Percentiles rank a stretch among this genome's conserved stretches.
phyloP scores from a whole-genome alignment of 345 rosid genomes.

The Hibiscus mutabilis region DNA sequence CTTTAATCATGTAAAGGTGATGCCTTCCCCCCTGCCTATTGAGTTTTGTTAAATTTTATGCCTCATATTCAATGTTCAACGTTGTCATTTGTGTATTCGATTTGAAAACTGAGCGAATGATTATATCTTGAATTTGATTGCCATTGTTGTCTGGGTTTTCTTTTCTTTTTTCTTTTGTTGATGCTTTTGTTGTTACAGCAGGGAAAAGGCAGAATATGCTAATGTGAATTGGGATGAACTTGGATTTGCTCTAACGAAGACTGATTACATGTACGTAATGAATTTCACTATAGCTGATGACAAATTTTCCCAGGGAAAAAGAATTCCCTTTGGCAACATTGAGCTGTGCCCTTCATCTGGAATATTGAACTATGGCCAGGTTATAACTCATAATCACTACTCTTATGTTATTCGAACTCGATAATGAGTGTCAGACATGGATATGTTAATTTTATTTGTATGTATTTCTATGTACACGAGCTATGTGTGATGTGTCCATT shows the following conservation, averaged over 20 bases:
- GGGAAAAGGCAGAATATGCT: conserved; percentile 13
- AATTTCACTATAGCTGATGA: conserved; percentile 20
- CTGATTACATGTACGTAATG: conserved; percentile 44
- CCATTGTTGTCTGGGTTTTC: neutral
- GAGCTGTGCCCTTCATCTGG: conserved; percentile 35
- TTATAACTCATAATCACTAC: neutral
- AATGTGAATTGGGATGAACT: conserved; percentile 36
- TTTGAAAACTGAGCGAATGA: neutral
- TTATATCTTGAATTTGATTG: neutral
- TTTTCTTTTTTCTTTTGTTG: neutral
- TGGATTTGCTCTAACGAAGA: conserved; percentile 26
- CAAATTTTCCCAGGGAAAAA: conserved; percentile 20
- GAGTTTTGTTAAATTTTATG: neutral
- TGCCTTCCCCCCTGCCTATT: no score
- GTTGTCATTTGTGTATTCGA: neutral
- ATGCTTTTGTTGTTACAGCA: neutral
- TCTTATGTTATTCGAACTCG: neutral
- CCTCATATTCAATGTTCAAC: neutral
- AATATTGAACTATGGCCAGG: conserved; percentile 50
- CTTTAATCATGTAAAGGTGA: neutral
- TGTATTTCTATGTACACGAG: neutral
- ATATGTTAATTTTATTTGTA: neutral
- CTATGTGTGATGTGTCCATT: no score
- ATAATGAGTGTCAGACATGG: neutral
- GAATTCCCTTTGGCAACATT: conserved; percentile 27